Conservation (phyloP, 2,329 filamentous ascomycete genomes). For the Neocucurbitaria cava region DNA sequence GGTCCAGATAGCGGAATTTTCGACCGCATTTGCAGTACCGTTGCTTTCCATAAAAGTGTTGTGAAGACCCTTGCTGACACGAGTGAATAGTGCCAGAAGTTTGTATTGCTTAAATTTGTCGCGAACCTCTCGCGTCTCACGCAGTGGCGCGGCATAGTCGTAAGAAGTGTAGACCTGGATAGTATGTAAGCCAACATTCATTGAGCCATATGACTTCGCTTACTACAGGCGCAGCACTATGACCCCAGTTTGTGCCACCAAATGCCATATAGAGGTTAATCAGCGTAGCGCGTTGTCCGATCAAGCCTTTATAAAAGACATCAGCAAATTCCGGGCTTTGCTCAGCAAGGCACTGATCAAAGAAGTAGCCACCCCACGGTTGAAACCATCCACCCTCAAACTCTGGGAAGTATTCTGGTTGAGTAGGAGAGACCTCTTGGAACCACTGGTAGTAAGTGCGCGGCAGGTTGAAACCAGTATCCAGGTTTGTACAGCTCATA, state of each 20-base stretch:
- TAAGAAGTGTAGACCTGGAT: conserved; percentile 55
- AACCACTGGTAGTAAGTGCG: conserved; percentile 66
- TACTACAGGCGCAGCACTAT: conserved; percentile 48
- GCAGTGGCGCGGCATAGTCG: conserved; percentile 58
- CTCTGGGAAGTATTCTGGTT: conserved; percentile 61
- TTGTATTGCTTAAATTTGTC: conserved; percentile 64
- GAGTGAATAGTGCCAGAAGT: conserved; percentile 61
- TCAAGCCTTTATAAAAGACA: conserved; percentile 64
- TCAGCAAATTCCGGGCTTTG: conserved; percentile 59
- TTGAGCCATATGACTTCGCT: neutral
- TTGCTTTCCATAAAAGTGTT: conserved; percentile 63
- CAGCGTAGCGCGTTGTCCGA: conserved; percentile 58
- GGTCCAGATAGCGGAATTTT: conserved; percentile 53
- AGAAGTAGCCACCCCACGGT: conserved; percentile 62
- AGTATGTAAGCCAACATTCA: neutral
- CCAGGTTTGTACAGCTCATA: conserved; percentile 58
- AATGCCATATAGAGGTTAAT: conserved; percentile 61
- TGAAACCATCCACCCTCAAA: conserved; percentile 63
- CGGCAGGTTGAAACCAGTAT: conserved; percentile 58
- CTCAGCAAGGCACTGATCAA: conserved; percentile 58
- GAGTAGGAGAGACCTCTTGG: conserved; percentile 61
- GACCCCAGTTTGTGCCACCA: conserved; percentile 65
- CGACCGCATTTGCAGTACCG: conserved; percentile 57
- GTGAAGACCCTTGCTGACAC: conserved; percentile 59
- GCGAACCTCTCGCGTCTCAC: conserved; percentile 62